Base-by-base conservation (phyloP, 2,329 filamentous ascomycete species). In the Sclerotinia borealis region DNA sequence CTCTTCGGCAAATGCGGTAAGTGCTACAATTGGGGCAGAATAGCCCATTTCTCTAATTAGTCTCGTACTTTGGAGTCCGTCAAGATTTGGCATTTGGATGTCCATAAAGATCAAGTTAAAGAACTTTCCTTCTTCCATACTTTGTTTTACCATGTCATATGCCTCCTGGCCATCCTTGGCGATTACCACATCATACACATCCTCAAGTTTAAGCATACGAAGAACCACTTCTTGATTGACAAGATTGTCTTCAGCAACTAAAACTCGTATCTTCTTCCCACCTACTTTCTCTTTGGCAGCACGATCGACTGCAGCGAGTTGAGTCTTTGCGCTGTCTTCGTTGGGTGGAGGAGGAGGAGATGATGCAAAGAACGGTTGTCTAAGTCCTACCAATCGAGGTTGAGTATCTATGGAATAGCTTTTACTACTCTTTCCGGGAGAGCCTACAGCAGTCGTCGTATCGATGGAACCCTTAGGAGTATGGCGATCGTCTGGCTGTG, bases 21-120 rank as follows among this genome's bases (percentile, higher is more conserved):
- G 78, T 0, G 93, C 93, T 17, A 97, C 92, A 66, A 97, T 96
- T 0, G 93, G 93, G 1, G 90, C 89, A 13, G 84, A 86, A 76
- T 95, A 97, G 1, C 93, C 93, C 79, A 93, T 90, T 73, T 92
- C 81, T 8, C 93, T 85, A 70, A 97, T 96, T 39, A 96, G 79
- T 11, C 88, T 84, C 0, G 93, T 96, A 52, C 89, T 93, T 74
- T 96, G 89, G 29, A 97, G 79, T 1, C 93, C 93, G 72, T 96
- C 92, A 17, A 97, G 83, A 67, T 95, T 96, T 4, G 93, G 93
- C 93, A 97, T 97, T 70, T 85, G 91, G 9, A 96, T 89, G 71
- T 97, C 93, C 93, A 96, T 97, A 73, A 96, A 95, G 67, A 97
- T 93, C 31, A 97, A 81, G 69, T 96, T 91, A 73, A 93, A 96